Base-by-base conservation (phyloP, 2,329 filamentous ascomycete genomes). In the Cytospora leucostoma region DNA sequence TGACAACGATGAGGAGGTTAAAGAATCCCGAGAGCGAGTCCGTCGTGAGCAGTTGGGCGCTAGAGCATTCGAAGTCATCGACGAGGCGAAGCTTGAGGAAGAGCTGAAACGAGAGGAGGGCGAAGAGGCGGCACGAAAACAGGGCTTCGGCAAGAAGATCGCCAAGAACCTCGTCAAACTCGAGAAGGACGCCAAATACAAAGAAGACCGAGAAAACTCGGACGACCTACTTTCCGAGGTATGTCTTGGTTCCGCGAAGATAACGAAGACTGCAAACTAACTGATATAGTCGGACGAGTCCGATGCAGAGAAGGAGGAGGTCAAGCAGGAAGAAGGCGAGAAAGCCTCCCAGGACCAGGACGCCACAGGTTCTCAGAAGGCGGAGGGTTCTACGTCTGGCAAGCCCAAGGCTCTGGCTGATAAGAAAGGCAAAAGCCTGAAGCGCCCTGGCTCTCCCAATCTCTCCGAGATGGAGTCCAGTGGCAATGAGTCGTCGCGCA, bases 111-210 rank as follows among this genome's bases (percentile, higher is more conserved):
- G 91, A 70, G 77, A 88, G 69, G 78, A 85, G 69, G 85, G 87
- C 71, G 89, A 91, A 68, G 88, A 89, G 68, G 83, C 91, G 63
- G 82, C 86, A 65, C 44, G 44, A 19, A 80, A 86, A 66, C 90
- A 88, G 74, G 85, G 87, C 67, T 83, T 90, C 62, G 90, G 92
- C 66, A 96, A 94, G 74, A 82, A 85, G 53, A 84, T 93, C 6
- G 88, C 90, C 64, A 96, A 96, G 76, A 88, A 90, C 12, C 82
- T 98, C 12, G 88, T 89, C 69, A 94, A 91, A 77, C 85, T 91
- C 59, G 95, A 97, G 76, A 90, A 92, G 74, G 91, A 96, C 69
- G 88, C 87, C 68, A 90, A 95, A 66, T 97, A 97, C 72, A 91
- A 91, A 70, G 90, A 87, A 68, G 91, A 81, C 62, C 77, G 75